Base-by-base conservation (phyloP, 768 basidiomycete species). In the Auricularia auricula-judae region DNA sequence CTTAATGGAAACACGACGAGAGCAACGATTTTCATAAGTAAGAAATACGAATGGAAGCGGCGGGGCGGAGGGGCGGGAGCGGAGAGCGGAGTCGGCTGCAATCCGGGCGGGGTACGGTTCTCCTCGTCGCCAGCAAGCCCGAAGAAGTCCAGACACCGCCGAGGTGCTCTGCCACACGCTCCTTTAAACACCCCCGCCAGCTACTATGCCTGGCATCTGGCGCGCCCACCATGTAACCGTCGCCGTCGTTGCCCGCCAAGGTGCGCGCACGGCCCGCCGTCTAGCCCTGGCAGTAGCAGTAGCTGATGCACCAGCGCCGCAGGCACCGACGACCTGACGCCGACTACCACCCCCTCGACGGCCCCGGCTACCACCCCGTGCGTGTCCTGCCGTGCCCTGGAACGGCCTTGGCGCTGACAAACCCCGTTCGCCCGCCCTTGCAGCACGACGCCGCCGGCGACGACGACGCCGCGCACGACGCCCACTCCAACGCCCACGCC, bases 201-300 rank as follows among this genome's bases (percentile, higher is more conserved):
- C 87, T 81, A 8, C 87, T 85, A 3, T 88, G 88, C 14, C 87
- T 75, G 1, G 91, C 77, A 12, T 90, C 74, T 68, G 87, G 88
- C 68, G 91, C 89, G 0, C 81, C 79, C 56, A 86, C 81, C 3
- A 29, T 29, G 23, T 29, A 29, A 1, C 88, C 89, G 66, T 91
- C 89, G 2, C 85, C 68, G 75, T 63, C 23, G 51, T 34, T 7
- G n/a, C 39, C 23, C 62, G 63, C 47, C 53, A 54, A 10, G 33
- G 51, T 14, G 39, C 39, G 39, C 39, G 23, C 23, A 29, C 23
- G 23, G 23, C 23, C 23, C 23, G 23, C 39, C 39, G 7, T 7
- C 12, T 39, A 12, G 8, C 39, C 39, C 39, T 39, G 36, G 36
- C 36, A 5, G 7, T 12, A 8, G 39, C 39, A 12, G 8, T 1